phyloP scores from a whole-genome alignment of 1,139 yeast species.

The Scheffersomyces segobiensis region DNA sequence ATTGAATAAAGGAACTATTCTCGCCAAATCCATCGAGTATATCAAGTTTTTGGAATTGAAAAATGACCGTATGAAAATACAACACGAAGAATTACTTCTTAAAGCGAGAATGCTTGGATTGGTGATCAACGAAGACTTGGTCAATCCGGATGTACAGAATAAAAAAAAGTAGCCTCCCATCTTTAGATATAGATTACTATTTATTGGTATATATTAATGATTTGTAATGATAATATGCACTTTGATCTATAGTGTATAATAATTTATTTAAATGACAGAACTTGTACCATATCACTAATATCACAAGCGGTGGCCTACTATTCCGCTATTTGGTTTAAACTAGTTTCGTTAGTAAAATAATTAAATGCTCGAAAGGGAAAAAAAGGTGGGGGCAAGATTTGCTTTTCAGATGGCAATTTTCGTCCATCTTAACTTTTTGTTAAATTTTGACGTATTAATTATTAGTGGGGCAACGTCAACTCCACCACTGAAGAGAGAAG shows the following conservation, averaged over 20 bases:
- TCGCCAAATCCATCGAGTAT: constrained; percentile 46
- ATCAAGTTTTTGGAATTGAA: constrained; percentile 44
- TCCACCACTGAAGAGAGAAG: neutral
- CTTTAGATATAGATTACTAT: neutral
- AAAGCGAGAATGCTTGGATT: constrained; percentile 30
- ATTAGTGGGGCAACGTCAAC: neutral
- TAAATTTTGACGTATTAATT: neutral
- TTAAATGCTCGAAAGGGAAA: too few species aligned
- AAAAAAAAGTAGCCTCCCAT: neutral
- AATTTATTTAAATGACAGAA: neutral
- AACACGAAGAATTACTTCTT: constrained; percentile 32
- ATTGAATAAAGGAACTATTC: constrained; percentile 45
- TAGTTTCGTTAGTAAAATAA: too few species aligned
- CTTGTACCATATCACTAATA: neutral
- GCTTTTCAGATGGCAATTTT: neutral
- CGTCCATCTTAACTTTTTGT: too few species aligned
- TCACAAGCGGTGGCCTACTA: too few species aligned
- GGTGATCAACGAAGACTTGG: constrained; percentile 11
- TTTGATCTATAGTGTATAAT: neutral
- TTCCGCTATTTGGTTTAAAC: too few species aligned
- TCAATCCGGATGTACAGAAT: neutral
- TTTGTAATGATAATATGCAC: neutral
- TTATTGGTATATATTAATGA: neutral
- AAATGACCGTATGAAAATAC: constrained; percentile 34
- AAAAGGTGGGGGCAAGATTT: too few species aligned